A percentile compares a stretch with the other conserved stretches of the same genome.
These are phyloP conservation scores for Macaranga tanarius DNA, from an alignment of 441 rosid genomes.

Conservation along the genomic window DNA sequence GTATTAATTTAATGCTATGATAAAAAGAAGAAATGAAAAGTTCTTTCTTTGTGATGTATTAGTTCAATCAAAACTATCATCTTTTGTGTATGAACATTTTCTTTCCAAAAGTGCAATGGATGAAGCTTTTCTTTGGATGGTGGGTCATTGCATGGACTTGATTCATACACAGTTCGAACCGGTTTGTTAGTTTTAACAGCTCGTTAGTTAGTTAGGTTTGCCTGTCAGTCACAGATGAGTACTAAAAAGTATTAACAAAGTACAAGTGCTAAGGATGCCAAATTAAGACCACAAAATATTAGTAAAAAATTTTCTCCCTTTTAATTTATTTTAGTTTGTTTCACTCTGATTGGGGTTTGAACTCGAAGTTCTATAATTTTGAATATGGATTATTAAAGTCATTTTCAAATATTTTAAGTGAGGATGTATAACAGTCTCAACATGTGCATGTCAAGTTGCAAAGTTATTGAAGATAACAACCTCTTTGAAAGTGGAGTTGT, in stretches of 20 bases:
- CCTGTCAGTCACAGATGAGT: not conserved
- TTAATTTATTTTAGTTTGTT: no score
- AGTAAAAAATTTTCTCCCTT: no score
- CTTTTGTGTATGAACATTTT: not conserved
- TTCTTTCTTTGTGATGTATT: not conserved
- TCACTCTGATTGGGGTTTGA: no score
- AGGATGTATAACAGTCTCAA: not conserved
- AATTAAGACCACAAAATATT: no score
- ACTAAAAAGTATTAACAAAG: not conserved
- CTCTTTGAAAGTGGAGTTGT: slow-evolving; percentile 4
- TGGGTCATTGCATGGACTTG: slow-evolving; percentile 6
- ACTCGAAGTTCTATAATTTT: no score
- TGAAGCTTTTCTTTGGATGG: not conserved
- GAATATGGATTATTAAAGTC: no score
- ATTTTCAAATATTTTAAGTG: not conserved
- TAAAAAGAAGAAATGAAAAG: no score
- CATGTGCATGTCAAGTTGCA: not conserved
- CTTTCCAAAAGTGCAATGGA: not conserved
- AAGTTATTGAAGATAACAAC: not conserved
- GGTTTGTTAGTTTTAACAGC: slow-evolving; percentile 6
- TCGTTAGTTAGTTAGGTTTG: not conserved
- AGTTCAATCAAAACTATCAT: not conserved
- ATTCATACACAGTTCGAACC: not conserved
- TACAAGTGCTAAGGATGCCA: not conserved
- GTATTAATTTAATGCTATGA: not conserved